Base-by-base conservation (phyloP, 768 basidiomycete genomes). In the Rhodocollybia butyracea region DNA sequence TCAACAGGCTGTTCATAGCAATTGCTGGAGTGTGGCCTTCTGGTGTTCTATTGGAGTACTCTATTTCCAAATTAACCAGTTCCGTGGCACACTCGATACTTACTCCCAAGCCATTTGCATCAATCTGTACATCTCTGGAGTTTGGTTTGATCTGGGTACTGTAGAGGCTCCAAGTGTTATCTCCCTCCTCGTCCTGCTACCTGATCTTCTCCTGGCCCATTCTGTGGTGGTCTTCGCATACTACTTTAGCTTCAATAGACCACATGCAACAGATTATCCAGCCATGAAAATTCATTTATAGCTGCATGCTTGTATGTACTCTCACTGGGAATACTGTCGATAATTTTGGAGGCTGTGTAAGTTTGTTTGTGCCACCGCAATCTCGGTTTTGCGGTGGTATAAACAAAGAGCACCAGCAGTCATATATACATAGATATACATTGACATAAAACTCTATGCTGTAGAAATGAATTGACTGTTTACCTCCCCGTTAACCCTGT, bases 11-110 rank as follows among this genome's bases (percentile, higher is more conserved):
- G 94, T 99, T 17, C 98, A 98, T 72, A 90, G 96, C 51, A 97
- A 99, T 65, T 96, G 96, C 21, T 91, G 94, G 56, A 99, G 98
- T 68, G 97, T 97, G 0, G 98, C 97, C 0, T 99, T 98, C 73
- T 98, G 97, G 97, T 98, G 96, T 69, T 96, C 94, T 22, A 99
- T 99, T 64, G 97, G 97, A 45, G 97, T 99, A 0, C 82, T 99
- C 1, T 99, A 99, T 70, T 99, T 97, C 80, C 95, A 99, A 68
- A 98, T 99, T 77, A 98, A 98, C 72, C 97, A 99, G 68, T 99
- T 92, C 76, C 93, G 95, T 51, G 97, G 98, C 66, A 96, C 96
- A 2, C 86, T 99, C 34, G 97, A 99, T 65, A 97, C 97, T 10
- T 99, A 99, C 71, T 98, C 97, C 27, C 90, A 96, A 15, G 97